Conservation (phyloP, 345 rosid species). For the Mallotus nudiflorus region DNA sequence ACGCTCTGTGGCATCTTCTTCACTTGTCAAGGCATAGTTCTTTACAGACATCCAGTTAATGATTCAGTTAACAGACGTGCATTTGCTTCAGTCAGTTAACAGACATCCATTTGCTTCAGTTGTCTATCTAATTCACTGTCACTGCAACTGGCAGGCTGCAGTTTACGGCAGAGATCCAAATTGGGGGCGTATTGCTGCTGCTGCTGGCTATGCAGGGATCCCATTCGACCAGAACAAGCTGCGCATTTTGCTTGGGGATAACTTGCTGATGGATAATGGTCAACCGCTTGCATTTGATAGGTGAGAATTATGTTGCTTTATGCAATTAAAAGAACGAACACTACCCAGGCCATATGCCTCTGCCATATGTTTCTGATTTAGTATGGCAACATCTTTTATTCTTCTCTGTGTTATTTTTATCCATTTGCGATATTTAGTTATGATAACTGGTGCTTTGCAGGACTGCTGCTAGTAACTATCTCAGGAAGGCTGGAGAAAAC, state of each 20-base stretch:
- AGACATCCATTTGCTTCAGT: slow-evolving; percentile 20
- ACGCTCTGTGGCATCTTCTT: slow-evolving; percentile 89
- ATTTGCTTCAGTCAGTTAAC: slow-evolving; percentile 21
- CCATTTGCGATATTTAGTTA: neutral
- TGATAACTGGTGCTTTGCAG: slow-evolving; percentile 39
- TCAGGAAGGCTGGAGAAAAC: slow-evolving; percentile 69
- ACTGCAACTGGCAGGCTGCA: slow-evolving; percentile 64
- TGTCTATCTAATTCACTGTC: slow-evolving; percentile 20
- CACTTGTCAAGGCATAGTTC: slow-evolving; percentile 78
- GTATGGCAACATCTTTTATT: neutral
- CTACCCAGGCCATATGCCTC: neutral
- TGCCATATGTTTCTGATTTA: neutral
- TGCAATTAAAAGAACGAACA: neutral
- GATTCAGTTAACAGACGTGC: slow-evolving; percentile 19
- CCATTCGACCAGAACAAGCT: slow-evolving; percentile 60
- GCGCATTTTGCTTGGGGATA: slow-evolving; percentile 68
- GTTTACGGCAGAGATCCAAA: slow-evolving; percentile 95
- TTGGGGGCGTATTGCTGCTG: slow-evolving; percentile 96
- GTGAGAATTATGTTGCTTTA: slow-evolving; percentile 28
- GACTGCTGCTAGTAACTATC: slow-evolving; percentile 69
- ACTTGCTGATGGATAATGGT: slow-evolving; percentile 85
- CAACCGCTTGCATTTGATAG: slow-evolving; percentile 88
- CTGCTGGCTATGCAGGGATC: slow-evolving; percentile 87
- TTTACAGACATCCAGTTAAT: slow-evolving; percentile 16
- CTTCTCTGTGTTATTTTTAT: neutral